These are phyloP conservation scores for Aeschynomene evenia DNA, from an alignment of 306 rosid species.

Conservation along the genomic window DNA sequence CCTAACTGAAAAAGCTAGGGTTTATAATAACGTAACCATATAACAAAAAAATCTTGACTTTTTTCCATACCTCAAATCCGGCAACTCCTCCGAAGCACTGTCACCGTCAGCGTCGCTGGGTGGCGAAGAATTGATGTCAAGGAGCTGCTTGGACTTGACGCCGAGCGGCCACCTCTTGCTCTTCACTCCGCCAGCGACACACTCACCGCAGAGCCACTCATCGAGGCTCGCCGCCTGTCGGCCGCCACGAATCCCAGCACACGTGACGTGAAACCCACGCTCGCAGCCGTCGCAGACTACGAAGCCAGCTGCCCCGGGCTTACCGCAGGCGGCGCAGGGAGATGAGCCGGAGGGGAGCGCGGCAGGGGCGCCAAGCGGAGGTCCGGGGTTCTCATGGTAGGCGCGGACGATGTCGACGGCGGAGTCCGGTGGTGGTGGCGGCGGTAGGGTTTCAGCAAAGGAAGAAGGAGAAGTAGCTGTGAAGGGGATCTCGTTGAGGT, in stretches of 20 bases:
- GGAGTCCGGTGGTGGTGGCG: slow-evolving; percentile 39
- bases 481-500: slow-evolving; percentile 94
- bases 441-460: slow-evolving; percentile 58
- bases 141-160: slow-evolving; percentile 75
- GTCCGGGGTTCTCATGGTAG: slow-evolving; percentile 78
- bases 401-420: slow-evolving; percentile 75
- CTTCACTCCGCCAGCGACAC: slow-evolving; percentile 56
- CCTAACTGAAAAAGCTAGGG: not conserved
- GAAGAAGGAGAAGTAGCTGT: slow-evolving; percentile 49
- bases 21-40: not conserved
- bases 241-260: slow-evolving; percentile 69
- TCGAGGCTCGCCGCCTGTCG: slow-evolving; percentile 44
- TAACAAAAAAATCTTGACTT: slow-evolving; percentile 8
- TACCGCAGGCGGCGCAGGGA: slow-evolving; percentile 54
- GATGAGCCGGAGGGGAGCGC: slow-evolving; percentile 30
- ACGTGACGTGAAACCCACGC: slow-evolving; percentile 73
- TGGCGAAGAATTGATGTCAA: slow-evolving; percentile 93
- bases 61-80: slow-evolving; percentile 60
- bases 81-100: slow-evolving; percentile 46
- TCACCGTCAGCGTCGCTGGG: slow-evolving; percentile 77
- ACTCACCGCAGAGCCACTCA: slow-evolving; percentile 93
- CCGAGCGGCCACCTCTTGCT: slow-evolving; percentile 98
- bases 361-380: slow-evolving; percentile 72
- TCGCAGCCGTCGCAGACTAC: slow-evolving; percentile 98
- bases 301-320: slow-evolving; percentile 55